Conservation (phyloP, 805 yeast species). For the Metschnikowia koreensis region DNA sequence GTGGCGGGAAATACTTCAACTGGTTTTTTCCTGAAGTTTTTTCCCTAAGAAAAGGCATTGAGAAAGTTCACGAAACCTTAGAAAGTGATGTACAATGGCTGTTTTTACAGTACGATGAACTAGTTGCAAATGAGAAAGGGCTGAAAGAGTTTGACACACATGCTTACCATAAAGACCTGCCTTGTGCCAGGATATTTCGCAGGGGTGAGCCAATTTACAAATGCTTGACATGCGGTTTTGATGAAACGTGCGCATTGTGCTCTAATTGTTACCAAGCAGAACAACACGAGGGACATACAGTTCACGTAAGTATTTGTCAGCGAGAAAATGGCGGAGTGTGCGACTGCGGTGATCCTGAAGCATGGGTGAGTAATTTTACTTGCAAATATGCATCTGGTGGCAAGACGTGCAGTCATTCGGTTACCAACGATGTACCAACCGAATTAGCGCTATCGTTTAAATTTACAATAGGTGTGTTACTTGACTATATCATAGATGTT, state of each 20-base stretch:
- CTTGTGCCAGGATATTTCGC: conserved; percentile 70
- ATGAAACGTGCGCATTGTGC: conserved; percentile 84
- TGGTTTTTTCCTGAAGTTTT: conserved; percentile 38
- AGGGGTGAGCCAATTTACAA: conserved; percentile 82
- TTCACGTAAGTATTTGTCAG: conserved; percentile 59
- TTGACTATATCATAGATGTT: conserved; percentile 65
- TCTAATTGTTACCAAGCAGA: conserved; percentile 68
- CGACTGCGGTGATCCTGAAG: conserved; percentile 88
- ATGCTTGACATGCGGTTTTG: conserved; percentile 72
- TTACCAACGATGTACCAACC: conserved; percentile 34
- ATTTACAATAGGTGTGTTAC: conserved; percentile 43
- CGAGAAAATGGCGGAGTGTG: conserved; percentile 78
- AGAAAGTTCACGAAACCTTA: conserved; percentile 8
- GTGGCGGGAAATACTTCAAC: conserved; percentile 37
- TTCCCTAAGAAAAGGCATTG: neutral
- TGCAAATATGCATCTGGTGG: conserved; percentile 42
- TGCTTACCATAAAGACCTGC: conserved; percentile 57
- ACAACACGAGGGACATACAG: conserved; percentile 70
- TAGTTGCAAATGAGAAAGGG: conserved; percentile 16
- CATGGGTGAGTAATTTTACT: conserved; percentile 57
- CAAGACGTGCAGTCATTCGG: conserved; percentile 11
- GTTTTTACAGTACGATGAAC: conserved; percentile 28
- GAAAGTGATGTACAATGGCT: conserved; percentile 33
- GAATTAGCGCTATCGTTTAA: conserved; percentile 40
- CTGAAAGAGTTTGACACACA: conserved; percentile 24